These are phyloP conservation scores for Perkinsus olseni DNA, from an alignment of 169 alveolate genomes.

Conservation along the genomic window DNA sequence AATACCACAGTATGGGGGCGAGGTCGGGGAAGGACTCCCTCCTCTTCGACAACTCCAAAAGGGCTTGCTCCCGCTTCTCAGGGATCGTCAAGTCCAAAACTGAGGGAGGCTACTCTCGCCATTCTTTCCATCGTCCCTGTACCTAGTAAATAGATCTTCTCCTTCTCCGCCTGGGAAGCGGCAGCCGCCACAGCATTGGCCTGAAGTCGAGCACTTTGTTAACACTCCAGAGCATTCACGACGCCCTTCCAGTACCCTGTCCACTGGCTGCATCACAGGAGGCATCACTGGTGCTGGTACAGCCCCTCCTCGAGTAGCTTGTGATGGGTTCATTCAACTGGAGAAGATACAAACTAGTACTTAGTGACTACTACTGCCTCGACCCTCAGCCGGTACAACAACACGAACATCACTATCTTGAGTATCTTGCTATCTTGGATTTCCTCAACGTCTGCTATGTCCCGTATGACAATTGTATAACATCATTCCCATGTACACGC, in stretches of 20 bases:
- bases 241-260: neutral
- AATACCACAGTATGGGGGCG: slow-evolving; percentile 95
- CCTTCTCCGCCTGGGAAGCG: neutral
- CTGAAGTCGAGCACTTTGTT: neutral
- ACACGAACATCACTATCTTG: too few species aligned
- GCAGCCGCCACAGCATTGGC: neutral
- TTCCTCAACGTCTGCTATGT: neutral
- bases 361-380: too few species aligned
- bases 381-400: too few species aligned
- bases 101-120: neutral
- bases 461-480: neutral
- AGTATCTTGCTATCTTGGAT: neutral
- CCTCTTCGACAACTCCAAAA: slow-evolving; percentile 81
- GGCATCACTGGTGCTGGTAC: neutral
- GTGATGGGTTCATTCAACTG: neutral
- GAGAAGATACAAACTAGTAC: neutral
- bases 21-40: slow-evolving; percentile 84
- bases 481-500: too few species aligned
- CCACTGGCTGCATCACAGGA: neutral
- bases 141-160: neutral
- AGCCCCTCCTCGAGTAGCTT: neutral
- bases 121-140: neutral
- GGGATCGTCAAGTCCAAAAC: neutral
- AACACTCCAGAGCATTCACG: neutral
- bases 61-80: slow-evolving; percentile 91